Evolutionary conservation across 768 basidiomycete genomes (phyloP).

Genomic region (Calocybe gangraenosa): DNA sequence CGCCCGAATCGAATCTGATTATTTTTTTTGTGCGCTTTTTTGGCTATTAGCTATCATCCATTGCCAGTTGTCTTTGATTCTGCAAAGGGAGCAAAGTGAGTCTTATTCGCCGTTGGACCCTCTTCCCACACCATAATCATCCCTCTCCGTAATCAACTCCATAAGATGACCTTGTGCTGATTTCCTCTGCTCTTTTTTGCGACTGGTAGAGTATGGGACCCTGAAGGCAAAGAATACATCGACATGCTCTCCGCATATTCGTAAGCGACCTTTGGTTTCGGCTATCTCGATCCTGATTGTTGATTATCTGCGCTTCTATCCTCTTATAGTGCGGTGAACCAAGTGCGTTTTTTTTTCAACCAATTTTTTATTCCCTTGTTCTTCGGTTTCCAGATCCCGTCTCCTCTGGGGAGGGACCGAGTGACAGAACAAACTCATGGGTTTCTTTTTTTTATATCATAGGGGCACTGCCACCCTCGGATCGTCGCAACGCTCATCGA

Average conservation of each 20-base stretch:
- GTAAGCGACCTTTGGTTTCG: conserved; percentile 42
- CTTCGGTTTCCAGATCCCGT: no score
- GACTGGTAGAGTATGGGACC: conserved; percentile 77
- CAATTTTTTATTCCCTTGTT: no score
- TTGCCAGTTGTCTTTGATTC: conserved; percentile 92
- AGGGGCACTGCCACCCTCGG: conserved; percentile 90
- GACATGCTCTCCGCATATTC: conserved; percentile 99
- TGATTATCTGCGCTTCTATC: conserved; percentile 1
- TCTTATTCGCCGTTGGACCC: conserved; percentile 32
- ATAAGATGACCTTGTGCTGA: conserved; percentile 9
- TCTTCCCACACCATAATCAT: no score
- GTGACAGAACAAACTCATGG: conserved; percentile 1
- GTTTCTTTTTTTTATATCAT: conserved; percentile 5
- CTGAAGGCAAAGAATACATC: conserved; percentile 92
- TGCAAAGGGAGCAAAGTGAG: conserved; percentile 87
- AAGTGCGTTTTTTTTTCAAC: conserved; percentile 49
- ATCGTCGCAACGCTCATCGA: conserved; percentile 77
- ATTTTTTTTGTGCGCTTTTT: conserved; percentile 37
- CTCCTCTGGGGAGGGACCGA: no score
- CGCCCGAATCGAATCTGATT: conserved; percentile 24
- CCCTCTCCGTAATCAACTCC: no score
- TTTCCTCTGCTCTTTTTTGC: conserved; percentile 15
- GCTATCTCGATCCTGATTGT: not conserved
- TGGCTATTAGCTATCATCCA: conserved; percentile 83
- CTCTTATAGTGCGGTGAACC: conserved; percentile 72